These are phyloP conservation scores for Corynespora cassiicola DNA, from an alignment of 2,329 filamentous ascomycete species.

Conservation along the genomic window DNA sequence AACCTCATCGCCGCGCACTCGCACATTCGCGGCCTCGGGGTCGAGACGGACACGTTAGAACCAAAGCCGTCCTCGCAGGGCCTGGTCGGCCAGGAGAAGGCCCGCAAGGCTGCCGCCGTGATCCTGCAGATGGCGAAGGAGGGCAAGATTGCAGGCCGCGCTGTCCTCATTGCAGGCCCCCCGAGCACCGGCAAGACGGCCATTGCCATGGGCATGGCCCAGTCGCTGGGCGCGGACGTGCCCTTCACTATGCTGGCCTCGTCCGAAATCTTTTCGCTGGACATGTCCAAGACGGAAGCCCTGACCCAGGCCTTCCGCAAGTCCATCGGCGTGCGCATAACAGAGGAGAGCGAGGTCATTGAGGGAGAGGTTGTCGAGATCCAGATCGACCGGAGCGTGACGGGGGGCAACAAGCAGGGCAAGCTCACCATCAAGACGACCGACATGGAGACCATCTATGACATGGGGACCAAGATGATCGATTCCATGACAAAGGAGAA, in stretches of 20 bases:
- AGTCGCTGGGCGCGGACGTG: conserved; percentile 91
- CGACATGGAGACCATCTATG: conserved; percentile 99
- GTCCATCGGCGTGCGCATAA: conserved; percentile 96
- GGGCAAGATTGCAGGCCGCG: conserved; percentile 95
- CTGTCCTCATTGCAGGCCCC: conserved; percentile 92
- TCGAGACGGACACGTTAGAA: conserved; percentile 89
- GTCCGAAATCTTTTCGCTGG: conserved; percentile 96
- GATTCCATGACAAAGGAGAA: conserved; percentile 99
- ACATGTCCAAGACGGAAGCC: conserved; percentile 99
- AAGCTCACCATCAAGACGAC: conserved; percentile 99
- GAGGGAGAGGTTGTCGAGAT: conserved; percentile 99
- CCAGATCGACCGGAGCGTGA: conserved; percentile 96
- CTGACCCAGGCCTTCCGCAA: conserved; percentile 99
- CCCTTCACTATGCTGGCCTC: conserved; percentile 96
- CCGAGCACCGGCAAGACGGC: conserved; percentile 98
- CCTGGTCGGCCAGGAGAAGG: conserved; percentile 94
- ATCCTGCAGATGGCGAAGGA: conserved; percentile 99
- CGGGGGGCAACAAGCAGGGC: conserved; percentile 95
- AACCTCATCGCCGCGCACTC: conserved; percentile 99
- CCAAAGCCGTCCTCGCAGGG: conserved; percentile 87
- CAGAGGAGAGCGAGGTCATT: conserved; percentile 98
- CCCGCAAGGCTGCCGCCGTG: conserved; percentile 92
- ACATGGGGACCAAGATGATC: conserved; percentile 99
- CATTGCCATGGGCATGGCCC: conserved; percentile 98
- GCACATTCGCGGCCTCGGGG: conserved; percentile 93